These are phyloP conservation scores for Oenanthe javanica DNA, from an alignment of 140 eudicot genomes.

Conservation along the genomic window DNA sequence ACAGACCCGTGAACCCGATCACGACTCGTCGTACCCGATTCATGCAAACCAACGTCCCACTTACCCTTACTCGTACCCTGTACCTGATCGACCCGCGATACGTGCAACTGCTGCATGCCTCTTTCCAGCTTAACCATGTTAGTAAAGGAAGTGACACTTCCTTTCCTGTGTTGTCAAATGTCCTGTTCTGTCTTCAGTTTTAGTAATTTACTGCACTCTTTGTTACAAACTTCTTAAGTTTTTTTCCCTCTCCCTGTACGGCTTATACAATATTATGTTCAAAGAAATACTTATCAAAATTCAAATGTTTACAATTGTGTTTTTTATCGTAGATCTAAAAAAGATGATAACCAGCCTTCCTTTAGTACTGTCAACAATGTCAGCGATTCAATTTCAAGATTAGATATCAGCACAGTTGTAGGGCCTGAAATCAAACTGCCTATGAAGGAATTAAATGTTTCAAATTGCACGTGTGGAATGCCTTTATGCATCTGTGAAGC, in stretches of 20 bases:
- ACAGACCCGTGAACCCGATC: too few species aligned
- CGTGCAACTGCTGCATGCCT: not conserved
- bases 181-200: not conserved
- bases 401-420: slow-evolving; percentile 29
- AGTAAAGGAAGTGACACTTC: not conserved
- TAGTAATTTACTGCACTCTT: not conserved
- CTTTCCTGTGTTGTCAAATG: not conserved
- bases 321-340: slow-evolving; percentile 15
- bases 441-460: slow-evolving; percentile 19
- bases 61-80: too few species aligned
- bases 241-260: not conserved
- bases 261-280: not conserved
- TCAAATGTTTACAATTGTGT: not conserved
- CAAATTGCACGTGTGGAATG: slow-evolving; percentile 97
- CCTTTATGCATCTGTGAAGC: slow-evolving; percentile 97
- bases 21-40: too few species aligned
- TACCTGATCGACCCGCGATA: too few species aligned
- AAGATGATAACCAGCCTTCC: slow-evolving; percentile 19
- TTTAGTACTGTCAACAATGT: slow-evolving; percentile 23
- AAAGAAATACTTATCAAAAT: not conserved
- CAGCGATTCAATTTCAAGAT: slow-evolving; percentile 30
- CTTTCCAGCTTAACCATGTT: not conserved
- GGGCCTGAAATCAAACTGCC: slow-evolving; percentile 19
- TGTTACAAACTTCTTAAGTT: not conserved
- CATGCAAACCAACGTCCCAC: too few species aligned